Conservation (phyloP, 306 rosid genomes). For the Prunus davidiana region DNA sequence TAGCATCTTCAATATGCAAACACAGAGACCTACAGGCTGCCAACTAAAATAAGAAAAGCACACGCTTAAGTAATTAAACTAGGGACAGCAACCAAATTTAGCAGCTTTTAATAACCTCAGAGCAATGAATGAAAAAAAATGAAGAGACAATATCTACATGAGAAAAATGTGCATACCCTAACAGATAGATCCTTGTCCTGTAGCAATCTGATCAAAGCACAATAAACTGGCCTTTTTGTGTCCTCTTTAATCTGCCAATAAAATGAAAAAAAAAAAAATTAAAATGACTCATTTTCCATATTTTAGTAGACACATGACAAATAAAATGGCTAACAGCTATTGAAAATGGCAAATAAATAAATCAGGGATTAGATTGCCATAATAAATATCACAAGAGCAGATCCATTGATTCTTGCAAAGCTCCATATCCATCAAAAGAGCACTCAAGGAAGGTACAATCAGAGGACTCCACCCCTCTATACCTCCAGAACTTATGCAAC, state of each 20-base stretch:
- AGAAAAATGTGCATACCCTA: constrained; percentile 51
- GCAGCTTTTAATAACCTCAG: constrained; percentile 17
- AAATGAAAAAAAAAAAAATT: constrained; percentile 9
- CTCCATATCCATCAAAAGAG: background rate
- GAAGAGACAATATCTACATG: background rate
- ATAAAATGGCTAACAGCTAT: background rate
- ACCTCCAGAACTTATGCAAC: background rate
- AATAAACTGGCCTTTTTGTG: constrained; percentile 85
- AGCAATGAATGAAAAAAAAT: constrained; percentile 13
- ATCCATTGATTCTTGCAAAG: background rate
- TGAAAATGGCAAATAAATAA: background rate
- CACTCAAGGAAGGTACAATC: background rate
- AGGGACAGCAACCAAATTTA: background rate
- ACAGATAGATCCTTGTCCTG: constrained; percentile 85
- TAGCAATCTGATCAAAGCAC: constrained; percentile 79
- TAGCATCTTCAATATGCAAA: constrained; percentile 85
- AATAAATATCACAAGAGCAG: background rate
- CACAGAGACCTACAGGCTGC: constrained; percentile 97
- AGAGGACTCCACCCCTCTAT: background rate
- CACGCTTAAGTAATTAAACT: constrained; percentile 26
- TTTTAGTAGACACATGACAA: background rate
- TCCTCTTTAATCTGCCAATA: constrained; percentile 78
- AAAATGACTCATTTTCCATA: background rate
- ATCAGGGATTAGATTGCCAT: background rate
- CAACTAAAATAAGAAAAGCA: constrained; percentile 51